phyloP scores from a whole-genome alignment of 768 basidiomycete species.

The Russula ochroleuca region DNA sequence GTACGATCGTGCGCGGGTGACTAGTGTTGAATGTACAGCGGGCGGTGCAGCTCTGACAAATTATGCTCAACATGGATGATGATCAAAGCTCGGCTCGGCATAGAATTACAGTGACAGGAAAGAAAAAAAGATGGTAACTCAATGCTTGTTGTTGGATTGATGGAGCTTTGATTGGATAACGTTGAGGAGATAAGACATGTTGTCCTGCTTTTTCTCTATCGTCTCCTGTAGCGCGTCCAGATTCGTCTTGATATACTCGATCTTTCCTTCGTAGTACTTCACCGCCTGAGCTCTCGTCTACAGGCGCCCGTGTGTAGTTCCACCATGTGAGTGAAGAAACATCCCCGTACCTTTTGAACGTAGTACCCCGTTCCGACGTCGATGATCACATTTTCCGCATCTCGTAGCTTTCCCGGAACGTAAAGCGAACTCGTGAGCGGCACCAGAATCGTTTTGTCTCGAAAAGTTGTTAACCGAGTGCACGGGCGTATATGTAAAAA shows the following conservation, averaged over 20 bases:
- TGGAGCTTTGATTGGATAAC: slow-evolving; percentile 66
- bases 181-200: slow-evolving; percentile 67
- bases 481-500: neutral
- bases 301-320: neutral
- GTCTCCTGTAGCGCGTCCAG: slow-evolving; percentile 85
- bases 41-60: no score
- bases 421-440: slow-evolving; percentile 94
- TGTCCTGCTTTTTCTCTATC: slow-evolving; percentile 88
- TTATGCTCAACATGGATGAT: neutral
- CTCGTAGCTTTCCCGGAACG: slow-evolving; percentile 83
- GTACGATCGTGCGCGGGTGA: no score
- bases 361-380: slow-evolving; percentile 97
- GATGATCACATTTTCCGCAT: slow-evolving; percentile 83
- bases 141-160: slow-evolving; percentile 26
- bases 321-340: neutral
- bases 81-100: neutral
- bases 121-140: neutral
- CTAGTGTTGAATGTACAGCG: no score
- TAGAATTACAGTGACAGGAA: neutral
- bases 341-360: slow-evolving; percentile 75
- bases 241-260: slow-evolving; percentile 76
- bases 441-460: slow-evolving; percentile 86
- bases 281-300: slow-evolving; percentile 79
- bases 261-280: slow-evolving; percentile 77
- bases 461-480: neutral